phyloP scores from a whole-genome alignment of 2,329 filamentous ascomycete genomes.

The Anisogramma anomala region DNA sequence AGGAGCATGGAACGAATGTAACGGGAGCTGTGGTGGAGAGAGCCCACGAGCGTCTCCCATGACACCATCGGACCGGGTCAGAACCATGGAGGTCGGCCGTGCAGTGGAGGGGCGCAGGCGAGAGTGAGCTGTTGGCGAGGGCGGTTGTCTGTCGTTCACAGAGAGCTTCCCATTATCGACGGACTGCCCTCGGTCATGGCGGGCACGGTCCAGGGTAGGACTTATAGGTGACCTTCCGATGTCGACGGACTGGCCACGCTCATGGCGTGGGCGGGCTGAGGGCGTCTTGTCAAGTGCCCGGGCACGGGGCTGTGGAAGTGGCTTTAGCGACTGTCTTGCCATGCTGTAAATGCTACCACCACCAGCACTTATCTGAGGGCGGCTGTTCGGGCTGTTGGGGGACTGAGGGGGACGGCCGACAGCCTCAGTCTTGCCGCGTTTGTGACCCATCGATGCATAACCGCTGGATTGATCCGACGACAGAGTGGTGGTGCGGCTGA shows the following conservation, averaged over 20 bases:
- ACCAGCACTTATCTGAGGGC: constrained; percentile 34
- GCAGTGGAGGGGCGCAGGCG: constrained; percentile 26
- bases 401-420: constrained; percentile 36
- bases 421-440: constrained; percentile 65
- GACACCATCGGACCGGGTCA: constrained; percentile 46
- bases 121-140: constrained; percentile 32
- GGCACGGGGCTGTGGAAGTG: constrained; percentile 56
- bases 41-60: constrained; percentile 25
- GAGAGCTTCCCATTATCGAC: constrained; percentile 48
- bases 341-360: constrained; percentile 59
- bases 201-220: constrained; percentile 18
- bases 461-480: constrained; percentile 61
- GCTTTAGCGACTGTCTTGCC: constrained; percentile 65
- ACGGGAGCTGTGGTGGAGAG: constrained; percentile 23
- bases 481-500: constrained; percentile 55
- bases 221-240: constrained; percentile 20
- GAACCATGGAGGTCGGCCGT: constrained; percentile 50
- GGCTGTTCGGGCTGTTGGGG: constrained; percentile 30
- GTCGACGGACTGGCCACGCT: constrained; percentile 15
- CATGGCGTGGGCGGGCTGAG: constrained; percentile 20
- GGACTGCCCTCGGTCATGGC: constrained; percentile 51
- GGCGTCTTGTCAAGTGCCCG: constrained; percentile 23
- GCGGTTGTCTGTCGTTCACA: constrained; percentile 33
- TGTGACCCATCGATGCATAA: constrained; percentile 46
- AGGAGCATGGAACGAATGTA: constrained; percentile 29